Base-by-base conservation (phyloP, 1,284 basidiomycete species). In the Rugosomyces carneus region DNA sequence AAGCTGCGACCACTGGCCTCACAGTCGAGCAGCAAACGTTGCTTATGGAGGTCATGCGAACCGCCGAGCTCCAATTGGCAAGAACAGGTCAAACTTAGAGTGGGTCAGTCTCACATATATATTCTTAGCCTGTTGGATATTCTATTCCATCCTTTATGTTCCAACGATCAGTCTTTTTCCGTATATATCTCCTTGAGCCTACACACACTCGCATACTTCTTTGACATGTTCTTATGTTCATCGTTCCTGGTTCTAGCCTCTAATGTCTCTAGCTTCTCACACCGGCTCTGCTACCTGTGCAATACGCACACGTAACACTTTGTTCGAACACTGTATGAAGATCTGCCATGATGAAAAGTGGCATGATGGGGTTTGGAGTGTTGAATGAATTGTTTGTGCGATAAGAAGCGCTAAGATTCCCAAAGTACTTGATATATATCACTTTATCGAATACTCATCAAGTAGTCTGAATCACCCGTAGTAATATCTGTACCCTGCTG, bases 41-140 rank as follows among this genome's bases (percentile, higher is more conserved):
- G 42, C 71, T 90, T 44, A 89, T 89, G 84, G 87, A 90, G 58
- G 75, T 87, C 45, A 88, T 89, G 84, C 71, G 75, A 42, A 69
- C 75, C 58, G 83, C 81, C 40, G 73, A 74, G 52, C 57, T 62
- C 36, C 60, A 58, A 50, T 47, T 55, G n/a, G 48, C 47, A 43
- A 40, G 37, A 16, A 29, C 26, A 37, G 31, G n/a, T 15, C 44
- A 48, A 26, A 34, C 43, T 37, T 51, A 43, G 41, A 44, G 20
- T 16, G 15, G 36, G 20, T 21, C 11, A 26, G 29, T 40, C 40
- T 40, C 44, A 37, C 40, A 38, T 48, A 41, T 24, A 18, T 37
- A 38, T 51, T 38, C 27, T 16, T 52, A 40, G 34, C 16, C 31
- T 18, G 19, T 40, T 44, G 44, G 43, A 44, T 43, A 44, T 46